phyloP scores from a whole-genome alignment of 2,329 filamentous ascomycete species.

The Talaromyces sp. region DNA sequence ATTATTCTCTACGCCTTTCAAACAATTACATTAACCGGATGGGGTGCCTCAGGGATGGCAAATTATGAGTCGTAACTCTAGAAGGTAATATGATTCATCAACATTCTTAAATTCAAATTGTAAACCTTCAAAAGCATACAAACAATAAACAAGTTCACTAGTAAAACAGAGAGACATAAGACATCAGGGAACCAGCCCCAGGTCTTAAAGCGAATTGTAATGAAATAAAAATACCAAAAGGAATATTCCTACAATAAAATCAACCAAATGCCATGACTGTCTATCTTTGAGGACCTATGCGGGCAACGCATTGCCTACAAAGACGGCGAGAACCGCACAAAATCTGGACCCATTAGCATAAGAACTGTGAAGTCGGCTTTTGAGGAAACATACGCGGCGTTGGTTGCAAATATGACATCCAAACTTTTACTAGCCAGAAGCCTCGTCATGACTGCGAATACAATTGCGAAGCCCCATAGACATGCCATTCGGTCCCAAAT shows the following conservation, averaged over 20 bases:
- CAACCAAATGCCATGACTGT: no score
- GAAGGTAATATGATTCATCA: not conserved
- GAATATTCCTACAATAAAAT: not conserved
- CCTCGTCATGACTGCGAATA: not conserved
- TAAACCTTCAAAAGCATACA: not conserved
- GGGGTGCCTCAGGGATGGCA: not conserved
- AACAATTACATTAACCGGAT: not conserved
- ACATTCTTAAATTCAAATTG: not conserved
- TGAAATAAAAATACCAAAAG: not conserved
- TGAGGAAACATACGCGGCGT: conserved; percentile 11
- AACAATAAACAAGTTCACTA: not conserved
- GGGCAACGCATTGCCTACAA: conserved; percentile 6
- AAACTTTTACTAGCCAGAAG: not conserved
- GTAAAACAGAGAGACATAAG: not conserved
- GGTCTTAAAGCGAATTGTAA: not conserved
- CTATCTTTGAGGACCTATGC: not conserved
- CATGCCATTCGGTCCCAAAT: not conserved
- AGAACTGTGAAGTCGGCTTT: no score
- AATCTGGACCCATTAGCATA: not conserved
- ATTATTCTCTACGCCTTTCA: not conserved
- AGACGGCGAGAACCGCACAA: conserved; percentile 17
- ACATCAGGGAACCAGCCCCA: not conserved
- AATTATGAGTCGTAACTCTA: not conserved
- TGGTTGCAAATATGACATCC: conserved; percentile 4
- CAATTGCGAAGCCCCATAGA: conserved; percentile 9